Evolutionary conservation across 2,329 filamentous ascomycete species (phyloP).

Genomic region (Colletotrichum sp.): DNA sequence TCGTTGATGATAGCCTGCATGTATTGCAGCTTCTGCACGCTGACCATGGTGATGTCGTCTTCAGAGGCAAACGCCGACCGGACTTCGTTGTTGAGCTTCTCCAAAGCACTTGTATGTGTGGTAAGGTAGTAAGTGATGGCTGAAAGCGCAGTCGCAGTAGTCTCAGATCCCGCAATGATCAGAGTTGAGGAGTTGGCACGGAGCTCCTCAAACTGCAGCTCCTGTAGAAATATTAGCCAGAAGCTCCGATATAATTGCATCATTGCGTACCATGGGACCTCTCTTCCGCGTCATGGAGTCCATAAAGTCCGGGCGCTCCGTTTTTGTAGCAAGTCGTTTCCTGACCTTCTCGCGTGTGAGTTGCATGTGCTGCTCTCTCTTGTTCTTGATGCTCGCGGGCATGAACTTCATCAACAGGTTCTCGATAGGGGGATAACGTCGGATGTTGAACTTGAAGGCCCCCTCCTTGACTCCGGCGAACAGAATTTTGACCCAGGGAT

Average conservation of each 20-base stretch:
- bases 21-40: conserved; percentile 32
- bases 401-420: neutral
- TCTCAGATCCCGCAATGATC: conserved; percentile 11
- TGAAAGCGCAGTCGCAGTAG: conserved; percentile 5
- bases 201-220: conserved; percentile 10
- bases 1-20: conserved; percentile 41
- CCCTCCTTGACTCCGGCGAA: neutral
- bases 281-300: neutral
- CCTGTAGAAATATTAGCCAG: neutral
- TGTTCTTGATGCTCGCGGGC: neutral
- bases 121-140: neutral
- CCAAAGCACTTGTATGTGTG: neutral
- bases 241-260: neutral
- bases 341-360: neutral
- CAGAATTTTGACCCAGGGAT: conserved; percentile 27
- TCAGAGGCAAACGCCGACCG: conserved; percentile 32
- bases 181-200: neutral
- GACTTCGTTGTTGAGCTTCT: conserved; percentile 36
- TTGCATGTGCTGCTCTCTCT: neutral
- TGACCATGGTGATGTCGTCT: conserved; percentile 34
- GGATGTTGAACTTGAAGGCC: neutral
- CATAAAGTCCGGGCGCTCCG: neutral
- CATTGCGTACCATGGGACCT: neutral
- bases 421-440: neutral
- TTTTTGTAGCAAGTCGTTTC: neutral